These are phyloP conservation scores for Phaeoacremonium minimum DNA, from an alignment of 2,329 filamentous ascomycete species.

Conservation along the genomic window DNA sequence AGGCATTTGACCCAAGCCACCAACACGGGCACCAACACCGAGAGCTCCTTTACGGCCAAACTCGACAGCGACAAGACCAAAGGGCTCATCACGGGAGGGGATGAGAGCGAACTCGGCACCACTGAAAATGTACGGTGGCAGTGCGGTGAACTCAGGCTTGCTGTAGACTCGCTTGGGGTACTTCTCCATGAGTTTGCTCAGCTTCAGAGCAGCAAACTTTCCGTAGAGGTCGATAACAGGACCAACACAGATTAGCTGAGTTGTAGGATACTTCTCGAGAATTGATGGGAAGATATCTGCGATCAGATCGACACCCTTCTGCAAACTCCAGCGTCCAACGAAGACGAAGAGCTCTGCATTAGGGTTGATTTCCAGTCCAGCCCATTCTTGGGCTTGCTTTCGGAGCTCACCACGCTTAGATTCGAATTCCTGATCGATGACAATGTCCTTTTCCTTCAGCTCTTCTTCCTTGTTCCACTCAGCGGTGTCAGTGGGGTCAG, in stretches of 20 bases:
- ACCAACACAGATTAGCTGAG: conserved; percentile 59
- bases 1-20: conserved; percentile 66
- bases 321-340: conserved; percentile 65
- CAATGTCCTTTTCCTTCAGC: conserved; percentile 38
- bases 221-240: conserved; percentile 66
- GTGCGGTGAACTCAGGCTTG: conserved; percentile 63
- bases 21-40: conserved; percentile 62
- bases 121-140: conserved; percentile 64
- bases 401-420: conserved; percentile 47
- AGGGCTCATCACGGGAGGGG: conserved; percentile 65
- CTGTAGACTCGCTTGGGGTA: conserved; percentile 63
- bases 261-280: conserved; percentile 53
- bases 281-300: conserved; percentile 63
- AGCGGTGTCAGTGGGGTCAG: conserved; percentile 60
- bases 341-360: conserved; percentile 64
- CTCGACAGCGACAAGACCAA: conserved; percentile 64
- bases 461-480: conserved; percentile 51
- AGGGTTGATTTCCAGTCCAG: conserved; percentile 55
- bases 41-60: conserved; percentile 66
- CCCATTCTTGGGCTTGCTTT: conserved; percentile 64
- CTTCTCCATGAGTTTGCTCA: conserved; percentile 59
- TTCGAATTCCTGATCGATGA: conserved; percentile 53
- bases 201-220: conserved; percentile 62
- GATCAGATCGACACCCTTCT: conserved; percentile 65
- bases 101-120: conserved; percentile 67